Conservation (phyloP, 352 stramenopile genomes). For the Thraustochytrium sp. region DNA sequence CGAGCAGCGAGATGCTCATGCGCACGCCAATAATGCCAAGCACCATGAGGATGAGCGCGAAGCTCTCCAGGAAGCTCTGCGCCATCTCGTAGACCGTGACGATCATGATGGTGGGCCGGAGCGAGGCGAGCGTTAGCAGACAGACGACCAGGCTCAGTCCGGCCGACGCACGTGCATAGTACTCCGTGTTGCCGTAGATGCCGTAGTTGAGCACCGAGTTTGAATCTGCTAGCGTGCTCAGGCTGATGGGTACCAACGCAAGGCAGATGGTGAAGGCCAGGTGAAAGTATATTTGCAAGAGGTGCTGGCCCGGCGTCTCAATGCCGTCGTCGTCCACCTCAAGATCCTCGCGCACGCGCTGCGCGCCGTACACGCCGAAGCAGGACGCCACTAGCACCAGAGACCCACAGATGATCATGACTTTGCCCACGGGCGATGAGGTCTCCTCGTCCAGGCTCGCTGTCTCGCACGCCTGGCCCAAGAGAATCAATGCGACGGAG, state of each 20-base stretch:
- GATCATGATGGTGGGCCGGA: constrained; percentile 40
- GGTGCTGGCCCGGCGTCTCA: constrained; percentile 17
- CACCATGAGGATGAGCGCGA: constrained; percentile 4
- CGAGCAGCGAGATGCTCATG: not conserved
- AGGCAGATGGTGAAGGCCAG: not conserved
- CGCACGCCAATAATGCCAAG: constrained; percentile 6
- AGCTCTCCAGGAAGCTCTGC: constrained; percentile 41
- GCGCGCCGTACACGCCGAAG: constrained; percentile 19
- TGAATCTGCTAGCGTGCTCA: not conserved
- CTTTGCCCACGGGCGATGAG: not conserved
- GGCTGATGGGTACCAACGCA: constrained; percentile 7
- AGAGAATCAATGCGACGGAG: not conserved
- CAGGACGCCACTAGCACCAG: constrained; percentile 25
- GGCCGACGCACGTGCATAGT: not conserved
- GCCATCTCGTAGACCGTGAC: constrained; percentile 43
- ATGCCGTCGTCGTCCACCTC: constrained; percentile 23
- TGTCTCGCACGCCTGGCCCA: not conserved
- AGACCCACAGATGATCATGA: constrained; percentile 26
- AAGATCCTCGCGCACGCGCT: constrained; percentile 13
- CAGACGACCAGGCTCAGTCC: not conserved
- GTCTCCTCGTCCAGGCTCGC: not conserved
- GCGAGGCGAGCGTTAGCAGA: not conserved
- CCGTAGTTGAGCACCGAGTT: constrained; percentile 16
- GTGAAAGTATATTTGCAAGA: constrained; percentile 39
- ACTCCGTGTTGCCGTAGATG: not conserved